phyloP scores from a whole-genome alignment of 169 alveolate genomes.

The Plasmodium ovale region DNA sequence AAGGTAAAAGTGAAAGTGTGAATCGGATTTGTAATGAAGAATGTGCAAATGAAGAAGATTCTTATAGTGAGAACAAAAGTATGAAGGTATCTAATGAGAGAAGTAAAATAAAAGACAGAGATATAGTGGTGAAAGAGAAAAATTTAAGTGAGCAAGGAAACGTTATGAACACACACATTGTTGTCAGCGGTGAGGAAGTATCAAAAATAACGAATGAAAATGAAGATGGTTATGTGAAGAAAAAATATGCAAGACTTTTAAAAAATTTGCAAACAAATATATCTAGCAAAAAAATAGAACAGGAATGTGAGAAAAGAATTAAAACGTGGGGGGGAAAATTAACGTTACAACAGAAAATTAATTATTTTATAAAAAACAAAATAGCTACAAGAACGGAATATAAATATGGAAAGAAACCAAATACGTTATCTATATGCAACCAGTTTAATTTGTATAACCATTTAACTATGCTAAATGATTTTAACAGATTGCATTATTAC shows the following conservation, averaged over 20 bases:
- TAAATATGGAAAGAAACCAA: slow-evolving; percentile 83
- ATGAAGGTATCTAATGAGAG: neutral
- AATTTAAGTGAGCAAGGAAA: slow-evolving; percentile 1
- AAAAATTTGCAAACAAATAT: slow-evolving; percentile 46
- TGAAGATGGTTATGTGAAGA: slow-evolving; percentile 8
- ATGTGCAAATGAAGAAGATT: neutral
- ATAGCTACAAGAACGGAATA: slow-evolving; percentile 82
- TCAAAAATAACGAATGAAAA: neutral
- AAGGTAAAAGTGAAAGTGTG: neutral
- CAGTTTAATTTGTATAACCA: slow-evolving; percentile 86
- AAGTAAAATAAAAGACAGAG: neutral
- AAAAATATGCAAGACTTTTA: slow-evolving; percentile 49
- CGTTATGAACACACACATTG: neutral
- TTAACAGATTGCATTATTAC: slow-evolving; percentile 86
- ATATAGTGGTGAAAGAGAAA: neutral
- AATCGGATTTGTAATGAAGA: neutral
- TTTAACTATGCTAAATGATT: slow-evolving; percentile 87
- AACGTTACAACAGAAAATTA: slow-evolving; percentile 79
- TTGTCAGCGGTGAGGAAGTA: neutral
- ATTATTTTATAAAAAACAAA: slow-evolving; percentile 76
- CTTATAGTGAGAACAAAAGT: neutral
- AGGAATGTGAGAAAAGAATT: slow-evolving; percentile 77
- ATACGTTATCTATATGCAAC: slow-evolving; percentile 83
- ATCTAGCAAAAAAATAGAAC: slow-evolving; percentile 30
- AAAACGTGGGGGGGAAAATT: slow-evolving; percentile 81